Evolutionary conservation across 2,329 filamentous ascomycete species (phyloP), one percentile per base, ranked within the genome.

Genomic region (Pseudocercospora fuligena): DNA sequence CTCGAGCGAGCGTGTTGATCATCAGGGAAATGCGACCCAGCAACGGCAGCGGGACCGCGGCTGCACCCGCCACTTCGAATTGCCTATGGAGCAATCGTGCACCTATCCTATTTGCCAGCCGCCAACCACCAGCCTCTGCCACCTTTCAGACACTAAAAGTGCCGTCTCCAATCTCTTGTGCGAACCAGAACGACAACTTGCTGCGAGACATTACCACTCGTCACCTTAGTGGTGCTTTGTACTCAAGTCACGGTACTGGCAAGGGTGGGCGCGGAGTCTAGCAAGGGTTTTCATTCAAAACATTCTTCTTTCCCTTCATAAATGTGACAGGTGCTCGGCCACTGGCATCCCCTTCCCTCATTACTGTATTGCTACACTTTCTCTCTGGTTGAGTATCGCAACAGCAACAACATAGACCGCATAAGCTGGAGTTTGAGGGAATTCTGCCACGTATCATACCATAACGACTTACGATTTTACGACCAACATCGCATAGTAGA

Each of bases 381-480:
- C 27, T 31, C 51, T 19, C 27, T 33, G 6, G 27, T 14, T 56
- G 25, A n/a, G 1, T 14, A n/a, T 31, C 33, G 25, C 47, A 5
- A 16, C 27, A 33, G 12, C 25, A 14, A 29, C 51, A 16, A 25
- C 23, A 29, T 56, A 56, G 27, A n/a, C 51, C 27, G 51, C 23
- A 12, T 56, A 25, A 19, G 16, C 23, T 9, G 51, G 51, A 21
- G 51, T 56, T 56, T 11, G 56, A 36, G 19, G 31, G 31, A 40
- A 19, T 36, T 58, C 56, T 19, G 23, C 21, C 54, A 58, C 54
- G 54, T 31, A 58, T 33, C 54, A 58, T 58, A 46, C 23, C n/a
- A 60, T 71, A 51, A 73, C 70, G 69, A 71, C 43, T 70, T 62
- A 73, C 68, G 70, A 71, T 36, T 67, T 43, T 23, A 58, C 56